phyloP scores from a whole-genome alignment of 371 early-diverging fungal genomes.

The Saksenaea oblongispora region DNA sequence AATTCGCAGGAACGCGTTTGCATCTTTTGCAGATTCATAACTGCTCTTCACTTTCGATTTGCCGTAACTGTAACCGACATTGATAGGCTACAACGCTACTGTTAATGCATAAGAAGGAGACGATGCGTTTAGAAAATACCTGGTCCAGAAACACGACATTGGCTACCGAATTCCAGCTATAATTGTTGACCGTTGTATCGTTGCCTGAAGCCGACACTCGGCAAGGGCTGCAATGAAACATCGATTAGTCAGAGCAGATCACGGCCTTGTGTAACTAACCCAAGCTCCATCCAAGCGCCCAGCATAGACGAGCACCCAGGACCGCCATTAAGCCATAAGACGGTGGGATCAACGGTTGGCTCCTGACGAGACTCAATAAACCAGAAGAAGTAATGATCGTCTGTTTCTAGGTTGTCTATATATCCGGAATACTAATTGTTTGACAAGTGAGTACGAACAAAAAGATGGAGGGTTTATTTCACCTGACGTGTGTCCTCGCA shows the following conservation, averaged over 20 bases:
- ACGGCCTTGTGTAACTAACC: conserved; percentile 13
- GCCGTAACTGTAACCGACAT: conserved; percentile 77
- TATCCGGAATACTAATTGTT: conserved; percentile 51
- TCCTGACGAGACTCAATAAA: conserved; percentile 79
- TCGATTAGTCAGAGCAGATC: not conserved
- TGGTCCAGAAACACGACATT: conserved; percentile 86
- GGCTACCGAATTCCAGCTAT: conserved; percentile 81
- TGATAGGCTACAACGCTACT: conserved; percentile 54
- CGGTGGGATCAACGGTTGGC: conserved; percentile 73
- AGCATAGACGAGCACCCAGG: conserved; percentile 79
- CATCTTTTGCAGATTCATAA: conserved; percentile 52
- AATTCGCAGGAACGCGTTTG: conserved; percentile 66
- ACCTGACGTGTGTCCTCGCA: conserved; percentile 41
- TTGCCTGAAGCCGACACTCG: conserved; percentile 62
- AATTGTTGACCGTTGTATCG: conserved; percentile 53
- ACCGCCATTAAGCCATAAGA: conserved; percentile 83
- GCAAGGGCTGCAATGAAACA: conserved; percentile 47
- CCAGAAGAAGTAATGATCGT: conserved; percentile 79
- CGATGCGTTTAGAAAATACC: conserved; percentile 10
- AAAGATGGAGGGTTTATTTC: not conserved
- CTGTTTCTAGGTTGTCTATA: conserved; percentile 54
- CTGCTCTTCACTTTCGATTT: conserved; percentile 53
- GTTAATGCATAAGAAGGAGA: not conserved
- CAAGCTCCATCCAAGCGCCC: conserved; percentile 84
- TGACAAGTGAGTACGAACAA: not conserved